Base-by-base conservation (phyloP, 768 basidiomycete species). In the Phallus indusiatus region DNA sequence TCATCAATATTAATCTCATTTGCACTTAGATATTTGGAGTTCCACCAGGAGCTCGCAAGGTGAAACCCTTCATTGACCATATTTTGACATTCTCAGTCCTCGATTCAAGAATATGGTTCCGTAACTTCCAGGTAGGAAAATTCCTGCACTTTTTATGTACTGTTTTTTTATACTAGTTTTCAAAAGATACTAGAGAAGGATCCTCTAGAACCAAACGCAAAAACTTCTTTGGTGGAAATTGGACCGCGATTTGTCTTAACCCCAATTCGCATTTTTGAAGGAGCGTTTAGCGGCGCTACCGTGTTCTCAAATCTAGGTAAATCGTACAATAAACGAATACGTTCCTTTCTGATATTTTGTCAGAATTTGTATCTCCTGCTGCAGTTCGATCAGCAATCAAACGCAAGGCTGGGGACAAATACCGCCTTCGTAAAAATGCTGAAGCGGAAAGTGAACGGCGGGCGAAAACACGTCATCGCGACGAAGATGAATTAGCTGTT, bases 61-160 rank as follows among this genome's bases (percentile, higher is more conserved):
- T 92, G 17, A 99, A 99, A 71, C 96, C 96, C 1, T 99, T 99
- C 74, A 83, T 99, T 67, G 96, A 99, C 74, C 96, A 98, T 68
- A 84, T 99, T 69, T 80, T 98, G 63, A 94, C 93, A 42, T 98
- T 99, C 73, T 96, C 95, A 35, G 78, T 98, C 56, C 80, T 95
- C 33, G 96, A 99, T 76, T 80, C 81, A 67, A 98, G 96, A 71
- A 92, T 98, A 64, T 99, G 96, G 96, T 98, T 98, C 78, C 84
- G 96, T 64, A 98, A 98, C 73, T 99, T 88, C 76, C 96, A 99
- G 81, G 92, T 94, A 60, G 64, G 76, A 68, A 47, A 61, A 50
- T 36, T 22, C 16, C 48, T 37, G 24, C 35, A 37, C 33, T 37
- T 60, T 62, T 62, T 64, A 48, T 16, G 35, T 47, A 42, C 18